Conservation (phyloP, 768 basidiomycete species). For the Trametes elegans region DNA sequence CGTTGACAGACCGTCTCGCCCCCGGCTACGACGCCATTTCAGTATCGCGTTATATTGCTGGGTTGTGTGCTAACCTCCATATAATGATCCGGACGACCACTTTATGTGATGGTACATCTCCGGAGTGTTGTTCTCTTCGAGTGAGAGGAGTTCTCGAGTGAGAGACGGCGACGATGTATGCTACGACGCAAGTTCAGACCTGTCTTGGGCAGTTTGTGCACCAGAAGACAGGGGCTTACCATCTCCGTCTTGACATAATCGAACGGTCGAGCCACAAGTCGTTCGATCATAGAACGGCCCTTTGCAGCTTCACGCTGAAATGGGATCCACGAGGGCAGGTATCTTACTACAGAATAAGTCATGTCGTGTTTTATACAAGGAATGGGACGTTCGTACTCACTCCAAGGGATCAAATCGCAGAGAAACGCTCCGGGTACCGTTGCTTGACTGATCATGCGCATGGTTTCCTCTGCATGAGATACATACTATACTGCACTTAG, state of each 20-base stretch:
- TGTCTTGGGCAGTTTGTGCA: too few relatives aligned
- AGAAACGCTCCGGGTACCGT: conserved; percentile 41
- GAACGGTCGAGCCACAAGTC: conserved; percentile 19
- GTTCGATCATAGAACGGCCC: conserved; percentile 14
- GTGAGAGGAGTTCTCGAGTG: conserved; percentile 9
- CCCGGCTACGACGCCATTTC: neutral
- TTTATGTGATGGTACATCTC: conserved; percentile 4
- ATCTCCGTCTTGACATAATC: conserved; percentile 24
- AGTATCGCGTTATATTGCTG: neutral
- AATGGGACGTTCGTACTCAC: conserved; percentile 1
- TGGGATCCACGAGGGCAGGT: conserved; percentile 28
- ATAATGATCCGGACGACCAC: conserved; percentile 5
- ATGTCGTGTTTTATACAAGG: neutral
- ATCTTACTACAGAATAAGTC: conserved; percentile 19
- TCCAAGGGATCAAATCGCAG: conserved; percentile 26
- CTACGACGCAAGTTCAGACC: neutral
- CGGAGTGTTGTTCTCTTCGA: conserved; percentile 9
- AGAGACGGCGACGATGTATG: conserved; percentile 19
- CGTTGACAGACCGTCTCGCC: neutral
- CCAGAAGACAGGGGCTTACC: conserved; percentile 10
- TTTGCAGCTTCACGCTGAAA: conserved; percentile 23
- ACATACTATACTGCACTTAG: conserved; percentile 31
- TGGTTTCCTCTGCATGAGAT: conserved; percentile 36
- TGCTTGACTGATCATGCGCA: conserved; percentile 32
- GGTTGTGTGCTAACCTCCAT: conserved; percentile 17